Conservation (phyloP, 495 filamentous ascomycete genomes). For the Neurospora sp. region DNA sequence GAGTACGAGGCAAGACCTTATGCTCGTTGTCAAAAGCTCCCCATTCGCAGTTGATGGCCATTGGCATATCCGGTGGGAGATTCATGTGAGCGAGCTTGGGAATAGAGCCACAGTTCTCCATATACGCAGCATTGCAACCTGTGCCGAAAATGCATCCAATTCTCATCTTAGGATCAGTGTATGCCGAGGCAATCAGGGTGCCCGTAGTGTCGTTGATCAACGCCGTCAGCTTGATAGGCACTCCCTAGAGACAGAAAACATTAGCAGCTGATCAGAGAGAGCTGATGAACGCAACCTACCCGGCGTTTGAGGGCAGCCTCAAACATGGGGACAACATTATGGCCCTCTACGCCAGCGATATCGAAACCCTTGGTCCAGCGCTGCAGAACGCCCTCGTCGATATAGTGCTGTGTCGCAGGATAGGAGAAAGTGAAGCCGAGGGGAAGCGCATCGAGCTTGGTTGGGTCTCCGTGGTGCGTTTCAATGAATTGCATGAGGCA, state of each 20-base stretch:
- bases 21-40: conserved; percentile 98
- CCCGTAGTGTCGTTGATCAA: conserved; percentile 97
- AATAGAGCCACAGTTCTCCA: conserved; percentile 84
- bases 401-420: conserved; percentile 90
- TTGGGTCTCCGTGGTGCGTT: conserved; percentile 65
- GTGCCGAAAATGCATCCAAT: conserved; percentile 99
- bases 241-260: conserved; percentile 40
- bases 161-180: conserved; percentile 83
- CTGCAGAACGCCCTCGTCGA: conserved; percentile 91
- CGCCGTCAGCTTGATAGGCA: conserved; percentile 88
- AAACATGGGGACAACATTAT: conserved; percentile 90
- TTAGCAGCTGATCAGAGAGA: conserved; percentile 2
- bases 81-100: conserved; percentile 93
- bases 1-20: conserved; percentile 79
- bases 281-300: conserved; percentile 37
- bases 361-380: conserved; percentile 99
- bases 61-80: conserved; percentile 76
- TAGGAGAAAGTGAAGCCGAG: conserved; percentile 99
- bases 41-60: conserved; percentile 99
- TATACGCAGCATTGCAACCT: conserved; percentile 96
- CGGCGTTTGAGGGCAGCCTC: conserved; percentile 71
- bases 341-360: conserved; percentile 88
- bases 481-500: conserved; percentile 94
- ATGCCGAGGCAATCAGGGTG: conserved; percentile 95
- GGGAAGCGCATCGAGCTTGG: conserved; percentile 55